Evolutionary conservation across 768 basidiomycete genomes (phyloP).

Genomic region (Leccinum arenicola): DNA sequence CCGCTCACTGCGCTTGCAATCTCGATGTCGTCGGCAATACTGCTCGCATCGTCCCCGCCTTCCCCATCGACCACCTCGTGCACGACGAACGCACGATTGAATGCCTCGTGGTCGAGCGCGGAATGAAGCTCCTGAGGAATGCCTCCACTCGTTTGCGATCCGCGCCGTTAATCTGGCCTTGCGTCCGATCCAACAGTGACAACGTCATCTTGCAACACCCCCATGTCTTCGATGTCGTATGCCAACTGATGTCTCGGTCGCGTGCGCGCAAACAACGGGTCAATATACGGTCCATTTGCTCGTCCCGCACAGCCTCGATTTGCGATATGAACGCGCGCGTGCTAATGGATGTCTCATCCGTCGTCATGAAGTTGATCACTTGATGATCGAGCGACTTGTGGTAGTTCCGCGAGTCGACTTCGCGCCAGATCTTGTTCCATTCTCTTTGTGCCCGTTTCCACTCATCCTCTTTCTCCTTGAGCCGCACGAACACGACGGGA

Average conservation of each 20-base stretch:
- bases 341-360: slow-evolving; percentile 82
- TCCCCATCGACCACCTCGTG: slow-evolving; percentile 65
- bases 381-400: slow-evolving; percentile 93
- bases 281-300: slow-evolving; percentile 66
- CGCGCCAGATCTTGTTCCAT: slow-evolving; percentile 99
- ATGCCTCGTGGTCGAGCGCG: slow-evolving; percentile 64
- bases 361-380: slow-evolving; percentile 83
- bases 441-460: slow-evolving; percentile 97
- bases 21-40: slow-evolving; percentile 38
- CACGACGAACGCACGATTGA: slow-evolving; percentile 67
- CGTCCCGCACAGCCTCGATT: slow-evolving; percentile 81
- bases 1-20: slow-evolving; percentile 28
- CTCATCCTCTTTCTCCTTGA: slow-evolving; percentile 97
- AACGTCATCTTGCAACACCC: slow-evolving; percentile 81
- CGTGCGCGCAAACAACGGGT: slow-evolving; percentile 54
- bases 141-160: slow-evolving; percentile 84
- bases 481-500: slow-evolving; percentile 81
- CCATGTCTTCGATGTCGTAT: slow-evolving; percentile 69
- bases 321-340: slow-evolving; percentile 77
- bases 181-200: slow-evolving; percentile 87
- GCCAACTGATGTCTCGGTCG: slow-evolving; percentile 76
- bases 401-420: slow-evolving; percentile 93
- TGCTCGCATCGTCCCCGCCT: slow-evolving; percentile 44
- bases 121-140: slow-evolving; percentile 72
- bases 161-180: slow-evolving; percentile 62